Base-by-base conservation (phyloP, 2,329 filamentous ascomycete genomes). In the Aspergillus sergii region DNA sequence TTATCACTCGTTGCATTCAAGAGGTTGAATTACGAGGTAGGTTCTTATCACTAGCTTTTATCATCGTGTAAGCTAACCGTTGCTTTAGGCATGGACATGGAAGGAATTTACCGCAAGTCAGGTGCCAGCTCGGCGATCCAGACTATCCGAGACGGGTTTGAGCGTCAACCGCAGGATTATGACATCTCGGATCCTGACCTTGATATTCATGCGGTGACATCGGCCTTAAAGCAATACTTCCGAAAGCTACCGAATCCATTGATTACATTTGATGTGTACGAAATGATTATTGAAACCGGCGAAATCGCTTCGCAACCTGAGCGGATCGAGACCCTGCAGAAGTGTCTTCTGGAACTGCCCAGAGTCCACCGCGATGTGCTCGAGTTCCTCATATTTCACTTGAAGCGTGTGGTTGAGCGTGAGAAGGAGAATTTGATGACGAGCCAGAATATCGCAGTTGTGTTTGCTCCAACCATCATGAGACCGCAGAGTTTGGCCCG, bases 401-500 rank as follows among this genome's bases (percentile, higher is more conserved):
- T 99, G 70, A 90, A 89, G 69, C 88, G 93, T 64, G 94, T 99
- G 45, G 91, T 96, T 62, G 85, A 89, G 70, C 88, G 91, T 67
- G 91, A 96, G 75, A 86, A 86, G 45, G 91, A 96, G 76, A 98
- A 98, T 74, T 79, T 97, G 77, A 99, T 99, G 95, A 97, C 93
- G 28, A 92, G 94, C 61, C 92, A 96, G 80, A 99, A 99, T 75
- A 82, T 98, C 65, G 93, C 95, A 4, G 95, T 99, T 48, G 95
- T 99, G 43, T 99, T 99, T 76, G 95, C 95, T 10, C 95, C 95
- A 9, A 99, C 95, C 1, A 96, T 99, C 71, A 96, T 99, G 92
- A 88, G 94, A 70, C 93, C 96, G 61, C 85, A 89, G 74, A 94
- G 90, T 72, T 86, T 98, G 65, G 93, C 96, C 77, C 89, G 93